Conservation (phyloP, 805 yeast species). For the Saturnispora gosingensis region DNA sequence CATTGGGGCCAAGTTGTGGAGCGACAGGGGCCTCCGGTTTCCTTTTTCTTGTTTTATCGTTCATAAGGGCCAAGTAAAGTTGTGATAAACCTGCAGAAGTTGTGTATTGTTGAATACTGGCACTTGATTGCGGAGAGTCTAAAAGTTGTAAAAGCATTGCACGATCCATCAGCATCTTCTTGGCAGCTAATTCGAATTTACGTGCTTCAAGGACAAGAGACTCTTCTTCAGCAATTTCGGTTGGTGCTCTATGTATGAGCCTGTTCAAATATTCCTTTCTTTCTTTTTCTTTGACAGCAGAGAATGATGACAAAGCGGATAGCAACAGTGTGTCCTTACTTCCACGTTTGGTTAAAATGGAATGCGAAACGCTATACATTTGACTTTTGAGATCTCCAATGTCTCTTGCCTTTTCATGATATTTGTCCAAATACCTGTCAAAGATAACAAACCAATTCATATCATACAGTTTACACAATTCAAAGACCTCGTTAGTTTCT, state of each 20-base stretch:
- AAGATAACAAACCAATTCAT: constrained; percentile 61
- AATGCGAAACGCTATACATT: constrained; percentile 60
- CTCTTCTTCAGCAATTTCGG: constrained; percentile 97
- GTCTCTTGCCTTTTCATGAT: constrained; percentile 37
- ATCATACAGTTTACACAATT: constrained; percentile 48
- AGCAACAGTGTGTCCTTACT: constrained; percentile 39
- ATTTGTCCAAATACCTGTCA: constrained; percentile 43
- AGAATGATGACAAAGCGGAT: constrained; percentile 53
- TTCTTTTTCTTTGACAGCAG: constrained; percentile 62
- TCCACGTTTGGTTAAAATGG: constrained; percentile 34
- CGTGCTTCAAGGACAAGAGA: constrained; percentile 87
- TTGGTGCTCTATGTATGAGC: constrained; percentile 76
- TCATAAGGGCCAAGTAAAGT: constrained; percentile 68
- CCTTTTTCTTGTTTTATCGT: constrained; percentile 53
- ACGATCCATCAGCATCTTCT: constrained; percentile 77
- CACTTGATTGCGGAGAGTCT: constrained; percentile 81
- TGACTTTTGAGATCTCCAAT: constrained; percentile 79
- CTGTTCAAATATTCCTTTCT: constrained; percentile 75
- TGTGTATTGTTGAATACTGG: constrained; percentile 63
- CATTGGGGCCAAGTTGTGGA: constrained; percentile 48
- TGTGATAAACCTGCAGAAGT: constrained; percentile 87
- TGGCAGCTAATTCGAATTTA: constrained; percentile 85
- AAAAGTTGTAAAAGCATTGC: constrained; percentile 65
- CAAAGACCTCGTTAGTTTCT: constrained; percentile 75
- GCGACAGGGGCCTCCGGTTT: constrained; percentile 46